Evolutionary conservation across 768 basidiomycete genomes (phyloP).

Genomic region (Psilocybe tampanensis): DNA sequence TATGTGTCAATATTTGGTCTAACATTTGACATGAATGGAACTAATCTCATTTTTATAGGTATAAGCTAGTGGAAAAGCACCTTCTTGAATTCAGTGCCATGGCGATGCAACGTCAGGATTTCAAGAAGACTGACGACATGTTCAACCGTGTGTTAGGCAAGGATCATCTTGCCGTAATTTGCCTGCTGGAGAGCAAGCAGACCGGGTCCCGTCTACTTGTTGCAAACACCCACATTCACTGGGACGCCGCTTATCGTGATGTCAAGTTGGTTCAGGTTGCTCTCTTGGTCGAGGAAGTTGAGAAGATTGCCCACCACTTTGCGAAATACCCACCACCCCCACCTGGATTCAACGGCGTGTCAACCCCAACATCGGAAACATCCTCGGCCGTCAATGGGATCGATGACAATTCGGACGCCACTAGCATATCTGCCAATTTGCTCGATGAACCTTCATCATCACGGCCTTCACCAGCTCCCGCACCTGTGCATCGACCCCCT

Average conservation of each 20-base stretch:
- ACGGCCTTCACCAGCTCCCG: constrained; percentile 10
- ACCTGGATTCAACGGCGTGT: constrained; percentile 31
- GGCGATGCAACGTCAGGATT: constrained; percentile 91
- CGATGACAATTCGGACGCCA: constrained; percentile 21
- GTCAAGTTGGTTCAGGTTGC: constrained; percentile 98
- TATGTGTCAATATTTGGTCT: constrained; percentile 42
- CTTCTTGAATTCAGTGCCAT: constrained; percentile 92
- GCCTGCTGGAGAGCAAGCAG: constrained; percentile 82
- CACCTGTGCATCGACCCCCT: constrained; percentile 44
- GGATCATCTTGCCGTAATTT: constrained; percentile 90
- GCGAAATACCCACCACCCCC: constrained; percentile 74
- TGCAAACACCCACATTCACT: constrained; percentile 89
- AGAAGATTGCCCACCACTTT: constrained; percentile 86
- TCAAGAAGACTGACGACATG: constrained; percentile 99
- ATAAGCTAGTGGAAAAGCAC: constrained; percentile 90
- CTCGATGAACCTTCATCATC: constrained; percentile 6
- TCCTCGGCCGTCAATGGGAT: constrained; percentile 22
- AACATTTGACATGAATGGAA: not conserved
- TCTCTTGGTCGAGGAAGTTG: constrained; percentile 87
- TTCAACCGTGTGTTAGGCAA: constrained; percentile 97
- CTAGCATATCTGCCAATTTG: constrained; percentile 11
- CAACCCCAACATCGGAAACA: constrained; percentile 27
- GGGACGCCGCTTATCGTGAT: constrained; percentile 91
- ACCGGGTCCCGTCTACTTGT: constrained; percentile 89
- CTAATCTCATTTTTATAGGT: constrained; percentile 50